Percentiles rank a stretch among this genome's conserved stretches.
Conservation (phyloP, 2,329 filamentous ascomycete genomes). For the Hypocreales sp. region DNA sequence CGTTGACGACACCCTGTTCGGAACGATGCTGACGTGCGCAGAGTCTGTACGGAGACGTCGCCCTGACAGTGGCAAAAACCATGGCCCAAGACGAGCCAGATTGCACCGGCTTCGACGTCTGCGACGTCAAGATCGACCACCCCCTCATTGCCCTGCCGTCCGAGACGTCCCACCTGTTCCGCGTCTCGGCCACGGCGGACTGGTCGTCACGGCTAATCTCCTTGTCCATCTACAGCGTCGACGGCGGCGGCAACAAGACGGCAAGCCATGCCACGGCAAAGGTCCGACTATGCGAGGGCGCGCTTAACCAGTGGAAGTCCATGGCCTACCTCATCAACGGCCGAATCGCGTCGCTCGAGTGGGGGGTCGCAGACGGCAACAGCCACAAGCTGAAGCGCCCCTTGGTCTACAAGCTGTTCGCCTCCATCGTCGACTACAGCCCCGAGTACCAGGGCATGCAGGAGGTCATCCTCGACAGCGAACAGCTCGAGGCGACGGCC, state of each 20-base stretch:
- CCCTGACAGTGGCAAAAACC: constrained; percentile 4
- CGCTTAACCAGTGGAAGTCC: constrained; percentile 8
- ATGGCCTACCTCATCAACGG: constrained; percentile 43
- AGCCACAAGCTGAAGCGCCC: constrained; percentile 22
- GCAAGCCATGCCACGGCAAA: constrained; percentile 5
- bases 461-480: constrained; percentile 32
- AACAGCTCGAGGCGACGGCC: constrained; percentile 14
- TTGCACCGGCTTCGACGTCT: constrained; percentile 7
- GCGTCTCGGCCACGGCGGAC: constrained; percentile 3
- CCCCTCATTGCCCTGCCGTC: not conserved
- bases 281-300: constrained; percentile 1
- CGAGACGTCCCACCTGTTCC: constrained; percentile 5
- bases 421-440: constrained; percentile 38
- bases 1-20: not conserved
- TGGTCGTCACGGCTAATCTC: constrained; percentile 1
- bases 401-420: constrained; percentile 48
- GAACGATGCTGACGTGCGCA: too few relatives aligned
- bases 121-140: constrained; percentile 5
- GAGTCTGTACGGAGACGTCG: constrained; percentile 6
- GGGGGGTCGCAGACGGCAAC: constrained; percentile 11
- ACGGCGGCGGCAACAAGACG: constrained; percentile 4
- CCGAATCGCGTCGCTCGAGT: constrained; percentile 24
- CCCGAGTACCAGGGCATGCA: constrained; percentile 40
- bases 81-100: constrained; percentile 2
- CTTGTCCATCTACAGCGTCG: constrained; percentile 9